phyloP scores from a whole-genome alignment of 176 grass and related monocot genomes.

The Aegilops bicornis region DNA sequence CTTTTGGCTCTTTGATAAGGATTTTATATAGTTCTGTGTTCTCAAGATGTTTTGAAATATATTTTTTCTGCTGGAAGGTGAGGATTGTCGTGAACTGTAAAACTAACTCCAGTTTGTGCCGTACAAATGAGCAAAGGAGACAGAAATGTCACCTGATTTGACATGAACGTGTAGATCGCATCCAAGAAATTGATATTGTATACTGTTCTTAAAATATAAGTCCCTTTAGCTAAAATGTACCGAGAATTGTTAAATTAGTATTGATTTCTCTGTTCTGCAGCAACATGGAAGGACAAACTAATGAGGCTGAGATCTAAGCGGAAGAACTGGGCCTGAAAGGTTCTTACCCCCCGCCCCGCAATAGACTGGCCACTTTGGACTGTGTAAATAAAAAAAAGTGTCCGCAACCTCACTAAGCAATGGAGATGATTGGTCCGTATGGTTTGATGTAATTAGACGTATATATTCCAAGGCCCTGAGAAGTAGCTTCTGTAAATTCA shows the following conservation, averaged over 20 bases:
- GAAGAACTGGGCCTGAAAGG: slow-evolving; percentile 76
- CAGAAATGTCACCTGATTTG: background rate
- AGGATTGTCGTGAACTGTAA: background rate
- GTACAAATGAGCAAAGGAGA: background rate
- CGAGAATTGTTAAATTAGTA: background rate
- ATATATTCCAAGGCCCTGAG: slow-evolving; percentile 28
- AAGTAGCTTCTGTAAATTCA: slow-evolving; percentile 32
- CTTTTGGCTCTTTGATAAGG: background rate
- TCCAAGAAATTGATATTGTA: background rate
- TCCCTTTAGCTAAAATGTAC: background rate
- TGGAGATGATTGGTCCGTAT: slow-evolving; percentile 20
- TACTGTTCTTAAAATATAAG: background rate
- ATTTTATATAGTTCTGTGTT: background rate
- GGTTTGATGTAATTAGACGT: slow-evolving; percentile 25
- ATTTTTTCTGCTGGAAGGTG: background rate
- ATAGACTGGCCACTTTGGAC: background rate
- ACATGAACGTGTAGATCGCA: background rate
- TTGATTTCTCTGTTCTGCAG: slow-evolving; percentile 40
- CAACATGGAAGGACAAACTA: slow-evolving; percentile 77
- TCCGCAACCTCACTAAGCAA: slow-evolving; percentile 13
- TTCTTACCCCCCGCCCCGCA: background rate
- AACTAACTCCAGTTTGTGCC: background rate
- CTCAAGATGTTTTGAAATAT: background rate
- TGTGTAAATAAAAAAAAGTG: slow-evolving; percentile 56
- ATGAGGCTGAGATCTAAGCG: slow-evolving; percentile 66